Evolutionary conservation across 352 stramenopile genomes (phyloP).

Genomic region (Phytopythium kandeliae): DNA sequence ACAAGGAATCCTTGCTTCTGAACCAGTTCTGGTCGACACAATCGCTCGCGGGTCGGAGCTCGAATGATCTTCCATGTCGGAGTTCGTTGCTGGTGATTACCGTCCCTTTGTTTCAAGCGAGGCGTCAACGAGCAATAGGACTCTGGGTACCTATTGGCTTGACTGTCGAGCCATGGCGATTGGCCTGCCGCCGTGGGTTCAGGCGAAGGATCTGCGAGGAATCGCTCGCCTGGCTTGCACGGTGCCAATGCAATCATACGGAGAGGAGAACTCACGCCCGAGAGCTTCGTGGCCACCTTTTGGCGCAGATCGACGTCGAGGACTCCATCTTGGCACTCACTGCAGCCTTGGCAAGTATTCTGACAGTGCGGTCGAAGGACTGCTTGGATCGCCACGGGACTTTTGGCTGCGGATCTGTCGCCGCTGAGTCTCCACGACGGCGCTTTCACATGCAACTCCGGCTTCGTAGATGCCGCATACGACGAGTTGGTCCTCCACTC

Average conservation of each 20-base stretch:
- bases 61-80: too few species aligned
- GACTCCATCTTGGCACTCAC: not conserved
- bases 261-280: slow-evolving; percentile 15
- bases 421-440: not conserved
- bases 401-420: not conserved
- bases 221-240: not conserved
- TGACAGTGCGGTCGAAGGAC: not conserved
- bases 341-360: not conserved
- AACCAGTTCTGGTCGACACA: slow-evolving; percentile 9
- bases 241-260: slow-evolving; percentile 26
- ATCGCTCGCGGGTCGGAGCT: not conserved
- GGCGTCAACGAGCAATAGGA: slow-evolving; percentile 6
- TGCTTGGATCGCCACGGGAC: not conserved
- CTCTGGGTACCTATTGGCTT: slow-evolving; percentile 27
- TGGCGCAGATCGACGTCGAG: slow-evolving; percentile 16
- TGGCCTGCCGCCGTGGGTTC: too few species aligned
- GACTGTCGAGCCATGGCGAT: slow-evolving; percentile 17
- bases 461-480: too few species aligned
- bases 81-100: not conserved
- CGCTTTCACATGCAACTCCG: too few species aligned
- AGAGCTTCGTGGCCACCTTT: slow-evolving; percentile 12
- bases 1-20: slow-evolving; percentile 36
- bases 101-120: not conserved
- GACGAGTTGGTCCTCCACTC: not conserved
- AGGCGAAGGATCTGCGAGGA: too few species aligned